Conservation (phyloP, 441 rosid genomes). For the Bocquillonia castaneifolia region DNA sequence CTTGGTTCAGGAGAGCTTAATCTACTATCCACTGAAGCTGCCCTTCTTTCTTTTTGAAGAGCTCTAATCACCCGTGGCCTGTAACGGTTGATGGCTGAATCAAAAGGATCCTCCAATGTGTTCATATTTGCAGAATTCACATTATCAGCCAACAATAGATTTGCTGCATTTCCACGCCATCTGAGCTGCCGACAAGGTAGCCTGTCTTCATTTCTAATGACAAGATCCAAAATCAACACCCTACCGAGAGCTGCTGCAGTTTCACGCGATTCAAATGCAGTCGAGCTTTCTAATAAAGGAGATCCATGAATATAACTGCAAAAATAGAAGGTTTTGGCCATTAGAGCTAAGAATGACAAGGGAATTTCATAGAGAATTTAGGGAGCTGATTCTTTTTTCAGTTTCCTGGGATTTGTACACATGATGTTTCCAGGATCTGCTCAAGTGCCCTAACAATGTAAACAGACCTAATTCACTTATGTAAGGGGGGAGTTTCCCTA, state of each 20-base stretch:
- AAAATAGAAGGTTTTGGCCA: conserved; percentile 9
- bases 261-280: conserved; percentile 63
- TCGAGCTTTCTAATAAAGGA: conserved; percentile 77
- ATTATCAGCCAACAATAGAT: conserved; percentile 82
- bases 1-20: conserved; percentile 43
- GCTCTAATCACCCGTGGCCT: conserved; percentile 75
- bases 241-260: conserved; percentile 81
- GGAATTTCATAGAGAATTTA: neutral
- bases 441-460: neutral
- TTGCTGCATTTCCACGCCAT: conserved; percentile 99
- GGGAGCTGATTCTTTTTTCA: neutral
- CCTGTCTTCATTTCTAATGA: conserved; percentile 96
- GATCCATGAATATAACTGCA: conserved; percentile 97
- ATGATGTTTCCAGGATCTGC: neutral
- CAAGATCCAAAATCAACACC: conserved; percentile 87
- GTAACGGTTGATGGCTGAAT: conserved; percentile 70
- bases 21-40: conserved; percentile 71
- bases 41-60: conserved; percentile 82
- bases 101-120: conserved; percentile 63
- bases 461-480: neutral
- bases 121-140: conserved; percentile 39
- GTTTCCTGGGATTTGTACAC: neutral
- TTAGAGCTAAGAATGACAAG: conserved; percentile 7
- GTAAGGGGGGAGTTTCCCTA: neutral
- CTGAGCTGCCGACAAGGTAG: conserved; percentile 88